A percentile compares a stretch with the other conserved stretches of the same genome.
Conservation (phyloP, 805 yeast species). For the Kodamaea kaohsiungensis region DNA sequence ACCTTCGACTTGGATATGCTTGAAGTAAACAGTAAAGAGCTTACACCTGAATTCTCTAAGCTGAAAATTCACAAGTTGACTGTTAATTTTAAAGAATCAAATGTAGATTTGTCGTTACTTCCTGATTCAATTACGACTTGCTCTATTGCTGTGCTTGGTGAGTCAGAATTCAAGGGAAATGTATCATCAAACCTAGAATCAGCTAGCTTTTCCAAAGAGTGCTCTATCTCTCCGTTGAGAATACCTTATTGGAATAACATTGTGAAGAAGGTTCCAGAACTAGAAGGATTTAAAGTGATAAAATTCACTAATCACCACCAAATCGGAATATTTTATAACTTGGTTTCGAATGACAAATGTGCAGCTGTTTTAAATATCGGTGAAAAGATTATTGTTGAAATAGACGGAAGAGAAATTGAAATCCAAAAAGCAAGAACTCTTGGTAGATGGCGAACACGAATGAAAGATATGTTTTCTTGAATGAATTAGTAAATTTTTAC, state of each 20-base stretch:
- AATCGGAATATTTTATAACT: background rate
- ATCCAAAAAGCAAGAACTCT: too few species aligned
- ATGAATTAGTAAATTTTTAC: too few species aligned
- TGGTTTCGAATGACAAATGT: background rate
- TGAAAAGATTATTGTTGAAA: background rate
- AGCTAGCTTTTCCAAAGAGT: background rate
- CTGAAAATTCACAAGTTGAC: too few species aligned
- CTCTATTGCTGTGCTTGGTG: too few species aligned
- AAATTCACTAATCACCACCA: background rate
- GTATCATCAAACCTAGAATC: background rate
- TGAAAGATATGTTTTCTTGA: too few species aligned
- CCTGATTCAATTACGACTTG: too few species aligned
- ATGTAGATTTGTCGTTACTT: too few species aligned
- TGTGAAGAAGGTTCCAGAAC: background rate
- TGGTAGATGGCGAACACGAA: too few species aligned
- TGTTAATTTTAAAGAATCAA: too few species aligned
- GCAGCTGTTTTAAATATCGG: background rate
- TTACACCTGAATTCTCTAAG: too few species aligned
- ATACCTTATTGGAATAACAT: background rate
- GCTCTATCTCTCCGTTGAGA: background rate
- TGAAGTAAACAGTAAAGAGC: too few species aligned
- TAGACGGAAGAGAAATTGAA: background rate
- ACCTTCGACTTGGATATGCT: too few species aligned
- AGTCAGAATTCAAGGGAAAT: background rate
- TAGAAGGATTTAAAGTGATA: background rate